These are phyloP conservation scores for Trametes versicolor DNA, from an alignment of 1,284 basidiomycete genomes.

Conservation along the genomic window DNA sequence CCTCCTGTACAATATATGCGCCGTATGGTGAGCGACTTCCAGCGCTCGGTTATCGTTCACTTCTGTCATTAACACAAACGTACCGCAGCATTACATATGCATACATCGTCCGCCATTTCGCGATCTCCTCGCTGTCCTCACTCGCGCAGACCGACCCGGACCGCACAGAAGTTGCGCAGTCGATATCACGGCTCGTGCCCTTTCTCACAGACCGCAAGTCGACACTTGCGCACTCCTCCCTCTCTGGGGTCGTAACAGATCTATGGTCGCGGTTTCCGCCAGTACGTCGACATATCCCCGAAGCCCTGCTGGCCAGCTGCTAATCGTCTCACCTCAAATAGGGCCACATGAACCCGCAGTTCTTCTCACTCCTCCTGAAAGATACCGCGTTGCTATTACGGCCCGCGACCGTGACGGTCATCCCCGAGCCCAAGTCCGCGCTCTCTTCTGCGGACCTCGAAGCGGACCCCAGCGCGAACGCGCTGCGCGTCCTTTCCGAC, in stretches of 20 bases:
- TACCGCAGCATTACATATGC: slow-evolving; percentile 68
- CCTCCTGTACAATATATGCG: slow-evolving; percentile 71
- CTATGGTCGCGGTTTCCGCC: slow-evolving; percentile 67
- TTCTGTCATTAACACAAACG: background rate
- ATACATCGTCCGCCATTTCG: slow-evolving; percentile 68
- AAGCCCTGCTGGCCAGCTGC: slow-evolving; percentile 20
- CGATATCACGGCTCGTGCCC: slow-evolving; percentile 63
- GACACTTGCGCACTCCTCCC: slow-evolving; percentile 54
- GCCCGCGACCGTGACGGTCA: slow-evolving; percentile 54
- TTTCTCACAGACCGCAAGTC: slow-evolving; percentile 70
- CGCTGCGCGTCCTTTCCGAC: slow-evolving; percentile 65
- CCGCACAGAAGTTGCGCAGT: slow-evolving; percentile 52
- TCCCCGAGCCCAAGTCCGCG: slow-evolving; percentile 36
- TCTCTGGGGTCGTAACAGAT: slow-evolving; percentile 63
- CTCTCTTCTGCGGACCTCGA: slow-evolving; percentile 24
- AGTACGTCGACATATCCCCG: slow-evolving; percentile 44
- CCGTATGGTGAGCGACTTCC: slow-evolving; percentile 61
- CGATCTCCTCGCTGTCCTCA: slow-evolving; percentile 61
- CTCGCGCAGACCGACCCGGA: slow-evolving; percentile 52
- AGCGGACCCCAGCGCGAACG: slow-evolving; percentile 51
- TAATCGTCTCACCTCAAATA: slow-evolving; percentile 35
- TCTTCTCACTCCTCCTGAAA: slow-evolving; percentile 60
- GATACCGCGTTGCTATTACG: slow-evolving; percentile 62
- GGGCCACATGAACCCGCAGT: slow-evolving; percentile 55
- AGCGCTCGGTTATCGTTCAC: no score